Evolutionary conservation across 2,329 filamentous ascomycete species (phyloP).

Genomic region (Pseudogymnoascus sp.): DNA sequence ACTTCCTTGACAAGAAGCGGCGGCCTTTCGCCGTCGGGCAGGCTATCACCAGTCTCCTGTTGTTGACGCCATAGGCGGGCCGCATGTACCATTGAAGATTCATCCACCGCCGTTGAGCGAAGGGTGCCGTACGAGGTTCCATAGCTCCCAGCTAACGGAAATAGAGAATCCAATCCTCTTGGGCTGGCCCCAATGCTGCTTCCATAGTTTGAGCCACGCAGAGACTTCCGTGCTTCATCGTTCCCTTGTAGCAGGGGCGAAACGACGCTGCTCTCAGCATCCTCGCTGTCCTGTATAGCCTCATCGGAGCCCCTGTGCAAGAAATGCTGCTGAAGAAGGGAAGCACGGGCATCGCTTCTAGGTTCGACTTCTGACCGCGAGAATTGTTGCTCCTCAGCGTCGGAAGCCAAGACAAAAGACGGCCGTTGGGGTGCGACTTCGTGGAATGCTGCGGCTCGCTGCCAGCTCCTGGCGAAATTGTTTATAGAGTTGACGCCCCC

Average conservation of each 20-base stretch:
- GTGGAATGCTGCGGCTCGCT: slow-evolving; percentile 77
- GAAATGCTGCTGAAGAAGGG: slow-evolving; percentile 45
- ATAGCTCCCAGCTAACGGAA: slow-evolving; percentile 65
- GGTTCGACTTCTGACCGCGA: slow-evolving; percentile 22
- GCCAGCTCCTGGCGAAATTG: slow-evolving; percentile 88
- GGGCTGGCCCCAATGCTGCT: slow-evolving; percentile 30
- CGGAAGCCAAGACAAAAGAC: slow-evolving; percentile 58
- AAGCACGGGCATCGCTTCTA: slow-evolving; percentile 21
- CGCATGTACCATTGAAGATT: slow-evolving; percentile 42
- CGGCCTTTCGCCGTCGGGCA: slow-evolving; percentile 52
- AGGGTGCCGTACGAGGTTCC: slow-evolving; percentile 51
- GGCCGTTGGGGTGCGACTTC: slow-evolving; percentile 76
- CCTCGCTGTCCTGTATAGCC: slow-evolving; percentile 24
- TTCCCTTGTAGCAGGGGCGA: slow-evolving; percentile 30
- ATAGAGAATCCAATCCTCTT: slow-evolving; percentile 40
- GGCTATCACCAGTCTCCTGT: slow-evolving; percentile 34
- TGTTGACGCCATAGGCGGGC: slow-evolving; percentile 45
- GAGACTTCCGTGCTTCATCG: slow-evolving; percentile 4
- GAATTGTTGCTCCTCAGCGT: slow-evolving; percentile 37
- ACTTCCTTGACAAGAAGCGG: slow-evolving; percentile 83
- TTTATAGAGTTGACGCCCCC: slow-evolving; percentile 91
- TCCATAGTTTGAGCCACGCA: slow-evolving; percentile 22
- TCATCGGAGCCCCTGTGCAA: slow-evolving; percentile 30
- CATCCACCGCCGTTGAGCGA: slow-evolving; percentile 21
- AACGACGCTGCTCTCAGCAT: slow-evolving; percentile 14